Percentiles rank a stretch among this genome's conserved stretches.
These are phyloP conservation scores for Fusarium sp. DNA, from an alignment of 2,329 filamentous ascomycete species.

Conservation along the genomic window DNA sequence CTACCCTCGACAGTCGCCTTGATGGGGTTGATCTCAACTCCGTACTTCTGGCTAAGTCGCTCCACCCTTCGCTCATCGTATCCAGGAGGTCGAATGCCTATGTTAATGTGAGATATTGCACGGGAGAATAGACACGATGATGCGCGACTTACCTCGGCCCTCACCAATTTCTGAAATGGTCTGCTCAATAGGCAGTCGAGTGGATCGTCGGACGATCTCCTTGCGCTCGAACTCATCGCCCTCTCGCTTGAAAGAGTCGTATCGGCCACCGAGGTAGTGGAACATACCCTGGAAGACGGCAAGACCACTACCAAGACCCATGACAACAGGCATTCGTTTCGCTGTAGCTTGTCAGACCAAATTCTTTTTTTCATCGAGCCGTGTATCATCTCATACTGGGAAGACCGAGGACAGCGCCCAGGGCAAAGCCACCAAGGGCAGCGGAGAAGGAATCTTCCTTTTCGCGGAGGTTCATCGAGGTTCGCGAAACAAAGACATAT, in stretches of 20 bases:
- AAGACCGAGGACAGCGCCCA: conserved; percentile 78
- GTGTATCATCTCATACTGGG: conserved; percentile 74
- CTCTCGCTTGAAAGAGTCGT: conserved; percentile 63
- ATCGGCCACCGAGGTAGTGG: conserved; percentile 74
- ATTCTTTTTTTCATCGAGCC: conserved; percentile 4
- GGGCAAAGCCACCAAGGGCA: conserved; percentile 79
- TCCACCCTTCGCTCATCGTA: conserved; percentile 86
- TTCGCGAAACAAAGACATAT: conserved; percentile 81
- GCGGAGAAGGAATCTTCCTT: conserved; percentile 84
- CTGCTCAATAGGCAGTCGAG: conserved; percentile 79
- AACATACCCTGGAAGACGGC: conserved; percentile 71
- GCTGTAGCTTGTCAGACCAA: conserved; percentile 45
- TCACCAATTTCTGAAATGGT: conserved; percentile 86
- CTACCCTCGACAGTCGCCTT: conserved; percentile 61
- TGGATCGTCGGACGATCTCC: conserved; percentile 77
- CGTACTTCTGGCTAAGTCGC: conserved; percentile 87
- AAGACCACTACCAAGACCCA: conserved; percentile 72
- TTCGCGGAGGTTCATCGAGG: conserved; percentile 85
- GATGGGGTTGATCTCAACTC: conserved; percentile 81
- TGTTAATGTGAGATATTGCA: conserved; percentile 29
- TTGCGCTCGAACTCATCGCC: conserved; percentile 80
- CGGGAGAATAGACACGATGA: neutral
- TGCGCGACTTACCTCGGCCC: conserved; percentile 75
- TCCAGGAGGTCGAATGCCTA: conserved; percentile 83
- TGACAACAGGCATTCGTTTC: conserved; percentile 72